phyloP scores from a whole-genome alignment of 2,329 filamentous ascomycete genomes.

The Cryphonectria radicalis region DNA sequence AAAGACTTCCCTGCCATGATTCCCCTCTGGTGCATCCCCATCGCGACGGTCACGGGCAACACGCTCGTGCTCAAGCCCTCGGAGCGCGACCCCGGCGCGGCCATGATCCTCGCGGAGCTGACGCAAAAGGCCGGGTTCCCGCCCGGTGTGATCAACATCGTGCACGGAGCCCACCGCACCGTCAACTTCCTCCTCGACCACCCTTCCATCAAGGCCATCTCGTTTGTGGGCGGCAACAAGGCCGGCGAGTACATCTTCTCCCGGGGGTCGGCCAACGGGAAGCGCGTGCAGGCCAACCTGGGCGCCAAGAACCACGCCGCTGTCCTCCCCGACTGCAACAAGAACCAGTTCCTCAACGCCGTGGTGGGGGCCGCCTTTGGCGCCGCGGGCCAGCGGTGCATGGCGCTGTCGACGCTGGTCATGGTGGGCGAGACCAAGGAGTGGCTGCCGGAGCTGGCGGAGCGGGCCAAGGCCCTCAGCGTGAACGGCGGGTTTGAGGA shows the following conservation, averaged over 20 bases:
- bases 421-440: conserved; percentile 84
- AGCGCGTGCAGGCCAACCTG: conserved; percentile 86
- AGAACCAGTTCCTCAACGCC: conserved; percentile 85
- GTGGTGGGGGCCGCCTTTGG: conserved; percentile 85
- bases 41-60: conserved; percentile 83
- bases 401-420: conserved; percentile 83
- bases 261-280: conserved; percentile 80
- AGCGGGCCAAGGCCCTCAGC: conserved; percentile 72
- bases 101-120: conserved; percentile 84
- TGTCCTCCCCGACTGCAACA: conserved; percentile 84
- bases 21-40: conserved; percentile 86
- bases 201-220: conserved; percentile 82
- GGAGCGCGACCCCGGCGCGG: conserved; percentile 81
- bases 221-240: conserved; percentile 86
- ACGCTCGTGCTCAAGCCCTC: conserved; percentile 85
- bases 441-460: conserved; percentile 79
- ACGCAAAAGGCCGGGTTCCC: conserved; percentile 82
- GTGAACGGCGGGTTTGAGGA: conserved; percentile 83
- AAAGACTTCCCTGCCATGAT: conserved; percentile 91
- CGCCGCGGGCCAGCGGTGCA: conserved; percentile 83
- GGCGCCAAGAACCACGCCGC: conserved; percentile 89
- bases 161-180: conserved; percentile 79
- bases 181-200: conserved; percentile 88
- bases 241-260: conserved; percentile 86
- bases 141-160: conserved; percentile 78